These are phyloP conservation scores for Aspergillus cristatus DNA, from an alignment of 495 filamentous ascomycete genomes.

Conservation along the genomic window DNA sequence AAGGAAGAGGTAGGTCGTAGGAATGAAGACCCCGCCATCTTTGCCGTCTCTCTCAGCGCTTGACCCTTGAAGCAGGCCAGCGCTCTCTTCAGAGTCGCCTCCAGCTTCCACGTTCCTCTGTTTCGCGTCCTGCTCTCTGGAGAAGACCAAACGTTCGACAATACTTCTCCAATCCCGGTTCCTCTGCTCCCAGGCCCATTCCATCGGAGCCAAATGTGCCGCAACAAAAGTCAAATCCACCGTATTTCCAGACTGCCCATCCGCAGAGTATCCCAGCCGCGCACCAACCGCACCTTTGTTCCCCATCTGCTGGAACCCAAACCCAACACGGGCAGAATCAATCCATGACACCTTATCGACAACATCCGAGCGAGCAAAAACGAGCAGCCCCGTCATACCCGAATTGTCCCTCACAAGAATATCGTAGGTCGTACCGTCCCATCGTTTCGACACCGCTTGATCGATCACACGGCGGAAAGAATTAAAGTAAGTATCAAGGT, in stretches of 20 bases:
- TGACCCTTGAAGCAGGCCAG: slow-evolving; percentile 31
- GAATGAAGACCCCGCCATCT: slow-evolving; percentile 54
- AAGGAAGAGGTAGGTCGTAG: slow-evolving; percentile 70
- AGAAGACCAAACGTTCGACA: slow-evolving; percentile 69
- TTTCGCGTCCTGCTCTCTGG: slow-evolving; percentile 3
- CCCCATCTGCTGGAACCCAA: slow-evolving; percentile 78
- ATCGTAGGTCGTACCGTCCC: slow-evolving; percentile 33
- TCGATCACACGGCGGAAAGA: slow-evolving; percentile 59
- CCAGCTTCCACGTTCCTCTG: slow-evolving; percentile 6
- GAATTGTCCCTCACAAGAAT: slow-evolving; percentile 55
- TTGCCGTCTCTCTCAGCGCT: slow-evolving; percentile 2
- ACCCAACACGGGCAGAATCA: slow-evolving; percentile 65
- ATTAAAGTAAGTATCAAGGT: slow-evolving; percentile 65
- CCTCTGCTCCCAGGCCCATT: slow-evolving; percentile 56
- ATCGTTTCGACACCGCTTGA: slow-evolving; percentile 44
- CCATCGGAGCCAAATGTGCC: slow-evolving; percentile 84
- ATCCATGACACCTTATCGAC: slow-evolving; percentile 46
- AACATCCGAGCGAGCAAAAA: slow-evolving; percentile 58
- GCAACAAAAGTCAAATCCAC: slow-evolving; percentile 73
- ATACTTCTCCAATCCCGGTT: slow-evolving; percentile 84
- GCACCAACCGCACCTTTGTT: slow-evolving; percentile 91
- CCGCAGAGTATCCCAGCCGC: slow-evolving; percentile 47
- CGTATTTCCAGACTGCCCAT: slow-evolving; percentile 20
- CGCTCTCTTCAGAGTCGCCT: slow-evolving; percentile 32
- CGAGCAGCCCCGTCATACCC: slow-evolving; percentile 82